Evolutionary conservation across 129 eudicot species (phyloP), one percentile per base, ranked within the genome.

Genomic region (Artemisia tridentata): DNA sequence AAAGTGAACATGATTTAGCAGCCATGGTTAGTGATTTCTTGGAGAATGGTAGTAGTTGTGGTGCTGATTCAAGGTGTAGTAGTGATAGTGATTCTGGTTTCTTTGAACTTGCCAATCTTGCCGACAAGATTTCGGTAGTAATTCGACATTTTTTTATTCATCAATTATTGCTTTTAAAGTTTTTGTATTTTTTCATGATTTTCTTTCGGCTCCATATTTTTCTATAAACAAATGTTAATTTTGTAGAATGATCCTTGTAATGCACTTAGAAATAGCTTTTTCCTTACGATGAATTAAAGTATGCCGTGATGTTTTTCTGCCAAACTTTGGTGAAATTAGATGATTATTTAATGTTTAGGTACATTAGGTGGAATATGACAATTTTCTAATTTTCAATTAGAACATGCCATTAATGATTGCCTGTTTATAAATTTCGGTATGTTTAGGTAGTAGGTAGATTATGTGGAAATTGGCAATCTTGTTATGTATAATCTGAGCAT

Each of bases 1-100:
- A 91, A 63, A 88, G 97, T 79, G 97, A 91, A 47, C 93, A 86
- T 80, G 97, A 91, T 71, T 82, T 91, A 75, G 97, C 92, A 1
- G 75, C 80, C 0, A 88, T 91, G 97, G 97, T 91, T 63, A 88
- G 84, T 64, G 97, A 91, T 72, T 91, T 88, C 69, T 63, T 88
- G 64, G 96, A 91, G 55, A 87, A 86, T 59, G 91, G 88, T 7
- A 86, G 96, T 57, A 86, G 96, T 68, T 75, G 81, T 62, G 95
- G 91, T 16, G 75, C 85, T 3, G 96, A 91, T 18, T 88, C 92
- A 14, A 68, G 87, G 29, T 86, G 75, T 69, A 91, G 96, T 50
- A 88, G 97, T 65, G 97, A 91, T 20, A 88, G 96, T 67, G 97
- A 91, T 71, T 88, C 97, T 17, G 80, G 92, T 15, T 81, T 88